Conservation (phyloP, 75 land plant species). For the Pinus taeda region DNA sequence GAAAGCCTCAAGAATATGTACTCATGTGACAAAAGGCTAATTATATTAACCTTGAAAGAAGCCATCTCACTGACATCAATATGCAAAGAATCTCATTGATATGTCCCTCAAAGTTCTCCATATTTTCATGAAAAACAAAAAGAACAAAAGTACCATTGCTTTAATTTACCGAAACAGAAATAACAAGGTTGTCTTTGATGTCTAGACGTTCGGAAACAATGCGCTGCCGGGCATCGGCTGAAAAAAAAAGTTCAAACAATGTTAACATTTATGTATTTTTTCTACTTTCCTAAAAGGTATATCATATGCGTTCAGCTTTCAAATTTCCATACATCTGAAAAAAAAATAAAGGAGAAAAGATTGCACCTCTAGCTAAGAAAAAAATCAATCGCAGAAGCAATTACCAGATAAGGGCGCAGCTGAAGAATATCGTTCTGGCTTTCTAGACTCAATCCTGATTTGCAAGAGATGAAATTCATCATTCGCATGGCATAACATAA, state of each 20-base stretch:
- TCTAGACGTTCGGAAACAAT: conserved; percentile 93
- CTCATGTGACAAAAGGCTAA: neutral
- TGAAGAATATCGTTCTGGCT: conserved; percentile 89
- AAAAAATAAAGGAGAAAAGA: neutral
- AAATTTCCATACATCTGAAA: neutral
- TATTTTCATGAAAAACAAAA: neutral
- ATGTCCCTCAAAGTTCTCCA: conserved; percentile 2
- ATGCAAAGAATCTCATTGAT: neutral
- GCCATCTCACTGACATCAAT: neutral
- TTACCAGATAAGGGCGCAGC: conserved; percentile 89
- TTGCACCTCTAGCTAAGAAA: neutral
- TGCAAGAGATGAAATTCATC: neutral
- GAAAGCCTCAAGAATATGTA: neutral
- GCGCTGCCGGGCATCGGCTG: conserved; percentile 89
- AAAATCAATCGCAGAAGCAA: neutral
- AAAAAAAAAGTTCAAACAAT: conserved; percentile 1
- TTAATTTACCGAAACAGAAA: conserved; percentile 72
- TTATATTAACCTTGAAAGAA: neutral
- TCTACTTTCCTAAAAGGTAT: neutral
- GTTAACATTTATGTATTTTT: neutral
- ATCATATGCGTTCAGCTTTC: neutral
- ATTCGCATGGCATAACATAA: neutral
- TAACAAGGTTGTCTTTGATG: conserved; percentile 72
- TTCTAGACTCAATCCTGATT: conserved; percentile 81
- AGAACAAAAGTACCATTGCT: neutral